Evolutionary conservation across 495 filamentous ascomycete species (phyloP), one percentile per base, ranked within the genome.

Genomic region (Aspergillus asperescens): DNA sequence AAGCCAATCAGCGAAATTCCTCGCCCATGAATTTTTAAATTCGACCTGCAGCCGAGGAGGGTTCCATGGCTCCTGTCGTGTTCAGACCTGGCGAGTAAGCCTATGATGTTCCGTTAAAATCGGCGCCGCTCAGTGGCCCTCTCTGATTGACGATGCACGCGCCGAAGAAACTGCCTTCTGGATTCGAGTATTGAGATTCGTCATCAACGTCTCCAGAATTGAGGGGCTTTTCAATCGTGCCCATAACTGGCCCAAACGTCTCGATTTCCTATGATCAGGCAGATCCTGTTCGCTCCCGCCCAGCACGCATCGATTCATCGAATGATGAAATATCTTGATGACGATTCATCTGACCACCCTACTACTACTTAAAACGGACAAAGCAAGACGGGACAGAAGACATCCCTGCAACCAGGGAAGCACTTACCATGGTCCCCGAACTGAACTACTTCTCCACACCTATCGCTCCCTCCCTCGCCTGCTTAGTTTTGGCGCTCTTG

Each of bases 1-100:
- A 25, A 44, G 52, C 66, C 70, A 70, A 71, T 73, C 60, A 70
- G 56, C 56, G 59, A 70, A 69, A 68, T 71, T 62, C 60, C 59
- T 67, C 42, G 37, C 38, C 25, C 52, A 25, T 55, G 56, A 52
- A 39, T 59, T 64, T 61, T 48, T 49, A 54, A 63, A 60, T 67
- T 64, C 42, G 58, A 57, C 65, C 57, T 44, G 62, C 64, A 63
- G 64, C 52, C 55, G 64, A 61, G 39, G 63, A 61, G 34, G 53
- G 47, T 54, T 48, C 41, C 58, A 44, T 56, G 45, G 52, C 59
- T 58, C 48, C 42, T 49, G 12, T 25, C 44, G 52, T 47, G 48
- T 51, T 47, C 51, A 52, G 50, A 38, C 35, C 47, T 16, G 39
- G 19, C 38, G 29, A 38, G 20, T 38, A 35, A 49, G 49, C 55